Evolutionary conservation across 208 protist genomes (phyloP).

Genomic region (Leishmania arabica): DNA sequence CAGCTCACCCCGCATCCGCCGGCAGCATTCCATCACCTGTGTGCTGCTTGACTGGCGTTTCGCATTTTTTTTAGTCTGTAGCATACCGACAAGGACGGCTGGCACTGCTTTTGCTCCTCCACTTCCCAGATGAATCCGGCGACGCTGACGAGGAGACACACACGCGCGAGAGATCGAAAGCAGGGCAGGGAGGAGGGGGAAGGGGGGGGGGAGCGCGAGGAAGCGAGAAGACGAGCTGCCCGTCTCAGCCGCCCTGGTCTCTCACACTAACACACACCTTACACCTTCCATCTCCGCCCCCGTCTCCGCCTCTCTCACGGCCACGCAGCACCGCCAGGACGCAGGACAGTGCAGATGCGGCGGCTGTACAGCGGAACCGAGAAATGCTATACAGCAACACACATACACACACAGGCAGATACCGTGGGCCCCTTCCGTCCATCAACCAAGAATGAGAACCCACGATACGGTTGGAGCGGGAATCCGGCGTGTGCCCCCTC

Average conservation of each 20-base stretch:
- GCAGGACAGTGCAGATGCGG: background rate
- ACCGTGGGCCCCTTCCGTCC: background rate
- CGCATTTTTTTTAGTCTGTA: background rate
- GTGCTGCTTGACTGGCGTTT: background rate
- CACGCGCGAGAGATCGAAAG: background rate
- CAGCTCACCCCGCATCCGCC: background rate
- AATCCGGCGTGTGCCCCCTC: no score
- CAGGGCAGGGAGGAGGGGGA: background rate
- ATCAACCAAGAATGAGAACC: background rate
- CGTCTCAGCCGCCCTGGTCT: background rate
- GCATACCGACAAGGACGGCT: background rate
- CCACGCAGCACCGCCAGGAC: background rate
- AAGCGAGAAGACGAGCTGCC: background rate
- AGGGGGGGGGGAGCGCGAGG: background rate
- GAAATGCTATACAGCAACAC: background rate
- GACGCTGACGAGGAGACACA: background rate
- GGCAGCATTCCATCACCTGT: background rate
- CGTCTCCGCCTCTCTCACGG: background rate
- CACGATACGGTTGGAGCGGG: background rate
- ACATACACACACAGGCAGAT: background rate
- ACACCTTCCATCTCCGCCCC: no score
- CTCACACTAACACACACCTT: no score
- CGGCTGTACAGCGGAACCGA: background rate
- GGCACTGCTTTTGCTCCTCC: background rate
- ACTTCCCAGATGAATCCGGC: background rate